Base-by-base conservation (phyloP, 108 stramenopile genomes). In the Stephanodiscus triporus region DNA sequence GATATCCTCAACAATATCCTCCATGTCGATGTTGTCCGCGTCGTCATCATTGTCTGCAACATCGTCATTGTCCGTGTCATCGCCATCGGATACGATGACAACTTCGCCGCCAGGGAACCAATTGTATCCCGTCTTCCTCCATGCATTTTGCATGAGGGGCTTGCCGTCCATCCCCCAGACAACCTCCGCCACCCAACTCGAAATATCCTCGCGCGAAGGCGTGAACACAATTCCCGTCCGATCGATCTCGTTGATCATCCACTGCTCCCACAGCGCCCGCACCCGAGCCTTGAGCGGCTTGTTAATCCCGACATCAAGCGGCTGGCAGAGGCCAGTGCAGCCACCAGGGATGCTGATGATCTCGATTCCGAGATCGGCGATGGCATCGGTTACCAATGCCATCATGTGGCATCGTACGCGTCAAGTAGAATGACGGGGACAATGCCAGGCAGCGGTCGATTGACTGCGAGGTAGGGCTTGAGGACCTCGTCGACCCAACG, bases 81-180 rank as follows among this genome's bases (percentile, higher is more conserved):
- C n/a, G n/a, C n/a, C n/a, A n/a, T n/a, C n/a, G n/a, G n/a, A n/a
- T n/a, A n/a, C n/a, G n/a, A n/a, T n/a, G 19, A n/a, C n/a, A n/a
- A n/a, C n/a, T n/a, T n/a, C n/a, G n/a, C n/a, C n/a, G n/a, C 43
- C 43, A 45, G n/a, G n/a, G n/a, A n/a, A n/a, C n/a, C n/a, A n/a
- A n/a, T n/a, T n/a, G n/a, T n/a, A n/a, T n/a, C n/a, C n/a, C 32
- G 32, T 34, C 32, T 34, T 34, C 5, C 32, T 19, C 48, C 19
- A 16, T 16, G 48, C 48, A 7, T 49, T 49, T 16, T 3, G 16
- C 16, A n/a, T 19, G 19, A 49, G 48, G n/a, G 2, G 2, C 48
- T 34, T 34, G 5, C 32, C 5, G 32, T 34, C 5, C 32, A 34
- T 4, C 80, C 74, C 47, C 80, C 80, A 75, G 74, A 73, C 32